phyloP scores from a whole-genome alignment of 371 early-diverging fungal species.

The Apophysomyces trapeziformis region DNA sequence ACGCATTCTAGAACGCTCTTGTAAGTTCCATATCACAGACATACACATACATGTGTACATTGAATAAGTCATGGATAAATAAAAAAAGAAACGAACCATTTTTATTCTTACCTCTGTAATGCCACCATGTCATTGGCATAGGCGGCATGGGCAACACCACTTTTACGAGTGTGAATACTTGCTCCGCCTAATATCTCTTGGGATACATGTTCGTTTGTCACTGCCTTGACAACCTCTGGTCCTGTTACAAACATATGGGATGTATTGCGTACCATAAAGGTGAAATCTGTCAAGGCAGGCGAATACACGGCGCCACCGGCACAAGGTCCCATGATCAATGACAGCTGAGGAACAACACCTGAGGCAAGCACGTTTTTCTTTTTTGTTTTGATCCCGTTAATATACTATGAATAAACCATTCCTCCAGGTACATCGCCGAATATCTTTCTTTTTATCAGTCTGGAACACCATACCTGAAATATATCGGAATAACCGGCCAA shows the following conservation, averaged over 20 bases:
- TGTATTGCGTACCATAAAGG: constrained; percentile 95
- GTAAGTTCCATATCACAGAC: neutral
- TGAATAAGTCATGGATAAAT: too few species aligned
- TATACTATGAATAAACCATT: too few species aligned
- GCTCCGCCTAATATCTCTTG: constrained; percentile 98
- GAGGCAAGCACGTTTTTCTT: constrained; percentile 88
- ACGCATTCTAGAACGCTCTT: constrained; percentile 54
- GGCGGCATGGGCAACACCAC: constrained; percentile 90
- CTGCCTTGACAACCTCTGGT: constrained; percentile 96
- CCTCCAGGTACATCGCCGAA: too few species aligned
- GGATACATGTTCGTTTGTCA: constrained; percentile 94
- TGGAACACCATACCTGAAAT: constrained; percentile 64
- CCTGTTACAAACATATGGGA: constrained; percentile 98
- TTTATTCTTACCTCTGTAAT: constrained; percentile 58
- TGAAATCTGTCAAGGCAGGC: constrained; percentile 96
- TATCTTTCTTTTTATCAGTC: neutral
- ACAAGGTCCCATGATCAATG: constrained; percentile 97
- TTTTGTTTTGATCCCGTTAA: neutral
- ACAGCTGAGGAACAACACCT: constrained; percentile 96
- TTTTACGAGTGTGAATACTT: constrained; percentile 86
- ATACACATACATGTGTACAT: neutral
- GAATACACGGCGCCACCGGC: constrained; percentile 98
- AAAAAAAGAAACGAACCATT: neutral
- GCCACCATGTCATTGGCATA: constrained; percentile 96
- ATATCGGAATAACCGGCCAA: constrained; percentile 97